These are phyloP conservation scores for Pseudozyma pruni DNA, from an alignment of 1,284 basidiomycete genomes.

Conservation along the genomic window DNA sequence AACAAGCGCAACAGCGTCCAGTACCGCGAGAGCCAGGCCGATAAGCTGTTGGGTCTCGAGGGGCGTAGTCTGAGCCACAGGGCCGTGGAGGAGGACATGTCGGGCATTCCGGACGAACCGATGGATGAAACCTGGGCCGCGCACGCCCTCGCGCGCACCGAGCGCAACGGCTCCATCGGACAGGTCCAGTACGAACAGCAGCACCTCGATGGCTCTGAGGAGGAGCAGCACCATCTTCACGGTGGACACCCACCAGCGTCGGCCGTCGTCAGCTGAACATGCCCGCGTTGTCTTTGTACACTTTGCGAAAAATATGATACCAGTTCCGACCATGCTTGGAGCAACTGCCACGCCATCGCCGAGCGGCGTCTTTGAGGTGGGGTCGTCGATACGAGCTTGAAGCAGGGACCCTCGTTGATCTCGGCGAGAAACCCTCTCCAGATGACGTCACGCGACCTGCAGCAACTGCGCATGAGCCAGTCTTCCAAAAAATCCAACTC, in stretches of 20 bases:
- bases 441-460: no score
- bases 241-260: slow-evolving; percentile 1
- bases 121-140: slow-evolving; percentile 17
- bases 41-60: slow-evolving; percentile 47
- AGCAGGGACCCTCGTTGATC: no score
- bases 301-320: slow-evolving; percentile 1
- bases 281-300: no score
- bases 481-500: no score
- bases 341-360: background rate
- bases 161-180: slow-evolving; percentile 3
- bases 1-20: slow-evolving; percentile 48
- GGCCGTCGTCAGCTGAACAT: slow-evolving; percentile 16
- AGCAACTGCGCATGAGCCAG: no score
- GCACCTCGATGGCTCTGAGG: background rate
- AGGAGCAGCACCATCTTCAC: slow-evolving; percentile 8
- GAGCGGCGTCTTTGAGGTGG: background rate
- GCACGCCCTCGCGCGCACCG: background rate
- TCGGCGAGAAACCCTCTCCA: no score
- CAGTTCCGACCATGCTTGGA: background rate
- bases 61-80: slow-evolving; percentile 34
- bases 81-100: slow-evolving; percentile 36
- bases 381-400: background rate
- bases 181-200: slow-evolving; percentile 11
- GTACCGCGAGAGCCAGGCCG: slow-evolving; percentile 44
- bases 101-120: slow-evolving; percentile 27